phyloP scores from a whole-genome alignment of 495 filamentous ascomycete genomes.

The Talaromyces liani region DNA sequence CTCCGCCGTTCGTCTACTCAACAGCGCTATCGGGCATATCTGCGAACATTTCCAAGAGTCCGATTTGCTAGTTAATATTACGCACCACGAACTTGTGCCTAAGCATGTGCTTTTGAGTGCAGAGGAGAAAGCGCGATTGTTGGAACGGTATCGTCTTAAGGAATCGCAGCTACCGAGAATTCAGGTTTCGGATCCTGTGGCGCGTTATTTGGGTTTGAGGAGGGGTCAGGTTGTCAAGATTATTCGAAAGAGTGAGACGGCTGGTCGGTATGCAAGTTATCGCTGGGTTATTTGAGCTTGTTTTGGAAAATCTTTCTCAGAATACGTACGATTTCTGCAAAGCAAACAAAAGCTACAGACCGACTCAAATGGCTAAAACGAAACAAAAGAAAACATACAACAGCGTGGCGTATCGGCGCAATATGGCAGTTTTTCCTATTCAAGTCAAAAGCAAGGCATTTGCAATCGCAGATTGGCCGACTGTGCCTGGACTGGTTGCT shows the following conservation, averaged over 20 bases:
- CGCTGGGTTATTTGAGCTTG: slow-evolving; percentile 51
- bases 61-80: slow-evolving; percentile 96
- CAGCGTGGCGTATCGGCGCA: slow-evolving; percentile 2
- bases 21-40: slow-evolving; percentile 66
- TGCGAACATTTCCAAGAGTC: slow-evolving; percentile 94
- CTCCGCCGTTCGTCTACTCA: slow-evolving; percentile 61
- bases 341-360: background rate
- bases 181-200: slow-evolving; percentile 82
- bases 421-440: background rate
- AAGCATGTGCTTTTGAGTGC: slow-evolving; percentile 84
- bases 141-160: slow-evolving; percentile 88
- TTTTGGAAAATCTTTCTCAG: background rate
- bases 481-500: background rate
- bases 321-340: background rate
- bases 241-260: slow-evolving; percentile 68
- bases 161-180: slow-evolving; percentile 95
- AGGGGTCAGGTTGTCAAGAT: slow-evolving; percentile 98
- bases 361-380: background rate
- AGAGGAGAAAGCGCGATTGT: slow-evolving; percentile 77
- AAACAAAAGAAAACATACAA: slow-evolving; percentile 1
- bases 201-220: slow-evolving; percentile 83
- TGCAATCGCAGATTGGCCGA: background rate
- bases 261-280: slow-evolving; percentile 53
- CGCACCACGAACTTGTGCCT: slow-evolving; percentile 92
- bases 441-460: background rate